Conservation (phyloP, 1,284 basidiomycete species). For the Pascua guehoae region DNA sequence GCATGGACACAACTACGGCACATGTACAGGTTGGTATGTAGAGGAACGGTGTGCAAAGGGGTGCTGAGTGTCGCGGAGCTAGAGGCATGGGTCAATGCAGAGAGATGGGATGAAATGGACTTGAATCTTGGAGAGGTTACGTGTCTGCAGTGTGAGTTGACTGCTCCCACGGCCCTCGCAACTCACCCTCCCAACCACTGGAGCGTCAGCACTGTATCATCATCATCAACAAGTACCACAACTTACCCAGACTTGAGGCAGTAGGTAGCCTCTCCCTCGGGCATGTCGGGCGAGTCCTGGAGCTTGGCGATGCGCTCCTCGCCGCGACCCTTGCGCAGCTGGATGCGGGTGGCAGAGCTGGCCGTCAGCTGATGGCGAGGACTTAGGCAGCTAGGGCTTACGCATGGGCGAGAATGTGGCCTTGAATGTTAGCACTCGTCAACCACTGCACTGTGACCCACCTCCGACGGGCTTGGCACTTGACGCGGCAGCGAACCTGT, state of each 20-base stretch:
- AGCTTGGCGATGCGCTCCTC: conserved; percentile 95
- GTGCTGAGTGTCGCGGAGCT: too few species aligned
- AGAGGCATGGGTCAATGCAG: too few species aligned
- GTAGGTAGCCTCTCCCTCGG: conserved; percentile 88
- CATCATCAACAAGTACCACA: background rate
- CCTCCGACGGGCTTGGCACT: conserved; percentile 82
- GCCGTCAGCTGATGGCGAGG: background rate
- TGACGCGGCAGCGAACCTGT: conserved; percentile 75
- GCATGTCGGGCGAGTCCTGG: conserved; percentile 85
- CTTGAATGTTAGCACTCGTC: conserved; percentile 14
- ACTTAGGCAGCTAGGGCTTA: conserved; percentile 15
- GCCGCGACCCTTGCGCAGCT: conserved; percentile 66
- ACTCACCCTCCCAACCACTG: conserved; percentile 36
- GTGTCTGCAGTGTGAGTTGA: conserved; percentile 6
- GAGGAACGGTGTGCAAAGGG: too few species aligned
- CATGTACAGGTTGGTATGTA: too few species aligned
- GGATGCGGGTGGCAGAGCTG: conserved; percentile 43
- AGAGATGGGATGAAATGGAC: too few species aligned
- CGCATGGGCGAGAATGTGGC: conserved; percentile 50
- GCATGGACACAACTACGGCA: too few species aligned
- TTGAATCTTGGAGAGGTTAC: background rate
- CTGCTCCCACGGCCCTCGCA: too few species aligned
- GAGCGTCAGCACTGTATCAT: background rate
- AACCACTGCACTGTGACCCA: conserved; percentile 30
- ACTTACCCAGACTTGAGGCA: conserved; percentile 57